Conservation (phyloP, 2,329 filamentous ascomycete genomes). For the Chaetomium sp. region DNA sequence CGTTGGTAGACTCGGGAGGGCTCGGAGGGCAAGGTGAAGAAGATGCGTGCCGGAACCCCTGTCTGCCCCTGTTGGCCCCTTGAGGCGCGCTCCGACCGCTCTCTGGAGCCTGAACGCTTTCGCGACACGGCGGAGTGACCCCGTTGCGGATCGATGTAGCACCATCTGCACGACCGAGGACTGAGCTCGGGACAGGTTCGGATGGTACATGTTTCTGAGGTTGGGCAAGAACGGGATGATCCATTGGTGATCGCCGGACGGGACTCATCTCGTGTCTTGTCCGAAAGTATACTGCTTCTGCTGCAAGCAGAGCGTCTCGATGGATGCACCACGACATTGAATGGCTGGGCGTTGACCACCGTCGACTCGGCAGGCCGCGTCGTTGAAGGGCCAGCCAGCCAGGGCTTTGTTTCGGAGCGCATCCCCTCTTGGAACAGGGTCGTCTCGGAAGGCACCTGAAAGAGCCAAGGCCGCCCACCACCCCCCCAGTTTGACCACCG, state of each 20-base stretch:
- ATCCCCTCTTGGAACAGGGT: slow-evolving; percentile 28
- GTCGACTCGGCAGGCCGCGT: slow-evolving; percentile 18
- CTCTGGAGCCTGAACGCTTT: not conserved
- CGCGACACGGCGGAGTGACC: not conserved
- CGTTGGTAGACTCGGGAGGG: not conserved
- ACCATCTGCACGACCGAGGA: slow-evolving; percentile 20
- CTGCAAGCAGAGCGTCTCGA: not conserved
- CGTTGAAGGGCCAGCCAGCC: slow-evolving; percentile 20
- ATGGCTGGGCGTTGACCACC: slow-evolving; percentile 1
- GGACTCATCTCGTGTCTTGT: not conserved
- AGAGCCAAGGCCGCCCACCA: slow-evolving; percentile 24
- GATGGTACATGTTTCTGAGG: not conserved
- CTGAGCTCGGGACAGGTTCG: slow-evolving; percentile 17
- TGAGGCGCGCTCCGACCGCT: not conserved
- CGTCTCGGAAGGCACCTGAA: slow-evolving; percentile 25
- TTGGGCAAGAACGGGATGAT: slow-evolving; percentile 6
- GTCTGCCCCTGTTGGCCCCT: not conserved
- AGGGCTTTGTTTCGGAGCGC: slow-evolving; percentile 26
- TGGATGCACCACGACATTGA: not conserved
- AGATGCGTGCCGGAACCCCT: not conserved
- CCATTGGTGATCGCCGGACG: slow-evolving; percentile 1
- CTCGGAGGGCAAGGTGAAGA: not conserved
- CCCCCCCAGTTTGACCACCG: slow-evolving; percentile 17
- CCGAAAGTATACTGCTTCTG: not conserved
- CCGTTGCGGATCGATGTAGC: slow-evolving; percentile 17